Base-by-base conservation (phyloP, 352 stramenopile genomes). In the Phytophthora boehmeriae region DNA sequence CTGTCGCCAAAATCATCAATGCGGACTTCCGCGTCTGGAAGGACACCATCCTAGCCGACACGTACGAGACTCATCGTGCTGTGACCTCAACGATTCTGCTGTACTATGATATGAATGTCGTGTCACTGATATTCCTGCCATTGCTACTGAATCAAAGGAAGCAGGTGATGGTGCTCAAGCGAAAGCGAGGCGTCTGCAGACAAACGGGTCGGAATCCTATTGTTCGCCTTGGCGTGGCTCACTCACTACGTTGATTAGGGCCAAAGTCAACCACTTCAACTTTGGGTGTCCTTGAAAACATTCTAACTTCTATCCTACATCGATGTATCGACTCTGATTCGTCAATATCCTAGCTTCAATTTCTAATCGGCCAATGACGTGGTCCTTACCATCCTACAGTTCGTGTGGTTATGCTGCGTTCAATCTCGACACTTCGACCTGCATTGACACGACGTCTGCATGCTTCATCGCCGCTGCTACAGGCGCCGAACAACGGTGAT, bases 1-100 rank as follows among this genome's bases (percentile, higher is more conserved):
- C 78, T n/a, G 55, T 71, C 9, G 70, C 76, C 39, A 88, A 88
- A 59, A 61, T 83, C 52, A 63, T 88, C 30, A 79, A 85, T 50
- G 66, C 71, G 23, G 56, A 71, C 17, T 88, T 81, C 49, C 64
- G 78, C 23, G 63, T 88, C 8, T 82, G 72, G 68, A 67, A 76
- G n/a, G 44, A 80, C n/a, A 70, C 82, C 41, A 83, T 88, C 49
- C 44, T 75, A 6, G 46, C 38, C 17, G 78, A 88, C 44, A 77
- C 68, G 4, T 69, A 66, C 36, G 52, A 73, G 5, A 74, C 79
- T n/a, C 78, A 76, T 2, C 69, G 72, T 10, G 76, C 86, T 46
- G 68, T 88, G 19, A 84, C 76, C 13, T 75, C 80, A 48, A 83
- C 73, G 16, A 80, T 81, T 48, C 76, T 69, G 58, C 76, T 86